phyloP scores from a whole-genome alignment of 495 filamentous ascomycete species.

The Hyaloscypha finlandica region DNA sequence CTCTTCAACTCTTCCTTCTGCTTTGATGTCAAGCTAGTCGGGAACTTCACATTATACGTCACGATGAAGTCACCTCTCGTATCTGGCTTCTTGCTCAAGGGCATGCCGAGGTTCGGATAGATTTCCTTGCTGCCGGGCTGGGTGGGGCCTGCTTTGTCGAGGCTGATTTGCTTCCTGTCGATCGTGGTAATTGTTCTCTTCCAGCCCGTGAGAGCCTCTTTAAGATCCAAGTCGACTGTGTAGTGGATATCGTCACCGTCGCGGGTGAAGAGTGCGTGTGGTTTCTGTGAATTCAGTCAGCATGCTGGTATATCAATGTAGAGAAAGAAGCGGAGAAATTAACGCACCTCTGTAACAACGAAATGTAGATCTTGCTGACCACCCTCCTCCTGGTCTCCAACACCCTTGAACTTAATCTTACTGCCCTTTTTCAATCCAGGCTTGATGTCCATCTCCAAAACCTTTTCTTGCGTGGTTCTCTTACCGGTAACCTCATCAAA shows the following conservation, averaged over 20 bases:
- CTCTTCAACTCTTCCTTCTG: conserved; percentile 82
- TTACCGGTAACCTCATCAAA: conserved; percentile 81
- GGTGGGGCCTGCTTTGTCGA: conserved; percentile 80
- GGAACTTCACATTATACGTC: conserved; percentile 90
- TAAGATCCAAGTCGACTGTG: conserved; percentile 79
- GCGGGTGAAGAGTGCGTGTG: conserved; percentile 77
- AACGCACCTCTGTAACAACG: conserved; percentile 85
- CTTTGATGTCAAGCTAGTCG: conserved; percentile 64
- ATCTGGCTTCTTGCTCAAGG: conserved; percentile 80
- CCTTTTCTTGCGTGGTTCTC: conserved; percentile 81
- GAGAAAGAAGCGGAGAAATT: conserved; percentile 6
- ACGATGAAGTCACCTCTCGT: conserved; percentile 86
- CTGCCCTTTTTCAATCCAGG: conserved; percentile 91
- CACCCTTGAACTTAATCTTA: conserved; percentile 95
- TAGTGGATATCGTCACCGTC: conserved; percentile 82
- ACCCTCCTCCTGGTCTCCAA: conserved; percentile 95
- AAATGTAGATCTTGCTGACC: conserved; percentile 97
- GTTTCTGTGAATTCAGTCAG: conserved; percentile 59
- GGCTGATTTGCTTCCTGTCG: conserved; percentile 77
- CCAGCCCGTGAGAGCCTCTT: conserved; percentile 97
- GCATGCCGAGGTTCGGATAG: conserved; percentile 90
- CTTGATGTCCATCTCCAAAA: conserved; percentile 92
- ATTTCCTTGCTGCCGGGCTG: conserved; percentile 75
- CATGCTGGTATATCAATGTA: conserved; percentile 16
- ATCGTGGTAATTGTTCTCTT: conserved; percentile 88